Base-by-base conservation (phyloP, 2,329 filamentous ascomycete species). In the Stagonosporopsis rhizophila region DNA sequence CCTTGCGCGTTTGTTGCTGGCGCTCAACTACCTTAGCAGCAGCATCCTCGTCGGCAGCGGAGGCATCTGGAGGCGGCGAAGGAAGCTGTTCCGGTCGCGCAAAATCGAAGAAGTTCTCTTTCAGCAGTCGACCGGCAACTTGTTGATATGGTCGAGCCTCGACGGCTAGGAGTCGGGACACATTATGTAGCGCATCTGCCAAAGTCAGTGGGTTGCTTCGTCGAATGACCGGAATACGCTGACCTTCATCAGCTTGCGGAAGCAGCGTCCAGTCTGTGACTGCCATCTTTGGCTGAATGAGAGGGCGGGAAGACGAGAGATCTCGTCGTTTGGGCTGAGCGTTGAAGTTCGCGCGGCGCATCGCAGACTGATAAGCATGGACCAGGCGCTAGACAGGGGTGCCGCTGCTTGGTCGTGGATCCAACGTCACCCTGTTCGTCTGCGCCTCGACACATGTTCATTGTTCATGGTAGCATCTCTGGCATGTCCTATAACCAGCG, bases 121-220 rank as follows among this genome's bases (percentile, higher is more conserved):
- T 83, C 5, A 91, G 82, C 8, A 98, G 85, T 28, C 90, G 89
- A 77, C 92, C 92, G 20, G 90, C 91, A 57, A 97, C 87, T 58
- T 93, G 89, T 75, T 91, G 91, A 80, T 96, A 97, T 0, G 92
- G 92, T 56, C 92, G 92, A 72, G 96, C 91, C 80, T 98, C 94
- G 59, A 97, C 89, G 61, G 91, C 90, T 34, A 97, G 85, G 4
- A 97, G 89, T 38, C 94, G 91, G 27, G 85, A 85, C 41, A 75
- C 67, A 71, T 93, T 94, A 80, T 97, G 94, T 34, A 97, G 87
- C 61, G 92, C 88, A 75, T 92, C 89, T 87, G 67, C 17, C 7
- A 68, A 60, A 47, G 32, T 40, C 22, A 58, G 53, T 20, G 14
- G 48, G 6, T 25, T 4, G 23, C 38, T 23, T 34, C 17, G 11